Evolutionary conservation across 108 stramenopile species (phyloP), one percentile per base, ranked within the genome.

Genomic region (Pseudonitzschia pungens): DNA sequence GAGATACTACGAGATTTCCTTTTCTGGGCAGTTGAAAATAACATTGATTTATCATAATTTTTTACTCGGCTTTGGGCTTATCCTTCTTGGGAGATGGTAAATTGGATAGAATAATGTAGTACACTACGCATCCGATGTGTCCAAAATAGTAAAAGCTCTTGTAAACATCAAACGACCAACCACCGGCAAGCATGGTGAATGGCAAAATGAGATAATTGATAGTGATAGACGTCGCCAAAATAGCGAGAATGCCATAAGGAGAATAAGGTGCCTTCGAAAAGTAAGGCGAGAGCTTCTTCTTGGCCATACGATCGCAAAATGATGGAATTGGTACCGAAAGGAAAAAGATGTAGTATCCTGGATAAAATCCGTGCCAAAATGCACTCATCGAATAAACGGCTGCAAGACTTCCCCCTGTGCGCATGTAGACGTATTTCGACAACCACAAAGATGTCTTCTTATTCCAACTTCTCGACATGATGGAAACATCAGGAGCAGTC

Each of bases 351-450:
- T 96, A 96, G 85, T 98, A 98, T 5, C 97, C 97, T 7, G 97
- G 97, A 83, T 98, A 98, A 75, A 98, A 97, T 18, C 97, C 97
- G 74, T 98, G 97, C 97, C 97, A 98, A 79, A 98, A 94, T 18
- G 97, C 96, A 60, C 87, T 88, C 79, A 95, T 84, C 51, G 86
- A 84, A 73, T 98, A 98, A 12, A 95, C 96, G 48, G 94, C 94
- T 59, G 86, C 60, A 11, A 93, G 80, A 54, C 78, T 85, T 26
- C 92, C 90, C 26, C 83, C 84, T 9, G 95, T 96, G 42, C 97
- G 92, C 63, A 95, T 95, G 91, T 98, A 98, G 4, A 97, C 95
- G 81, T 98, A 98, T 44, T 90, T 88, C 41, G 91, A 88, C 74
- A 98, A 83, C 97, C 97, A 97, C 29, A 86, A 73, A 36, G 92